A percentile compares a stretch with the other conserved stretches of the same genome.
Conservation (phyloP, 495 filamentous ascomycete species). For the Annulohypoxylon moriforme region DNA sequence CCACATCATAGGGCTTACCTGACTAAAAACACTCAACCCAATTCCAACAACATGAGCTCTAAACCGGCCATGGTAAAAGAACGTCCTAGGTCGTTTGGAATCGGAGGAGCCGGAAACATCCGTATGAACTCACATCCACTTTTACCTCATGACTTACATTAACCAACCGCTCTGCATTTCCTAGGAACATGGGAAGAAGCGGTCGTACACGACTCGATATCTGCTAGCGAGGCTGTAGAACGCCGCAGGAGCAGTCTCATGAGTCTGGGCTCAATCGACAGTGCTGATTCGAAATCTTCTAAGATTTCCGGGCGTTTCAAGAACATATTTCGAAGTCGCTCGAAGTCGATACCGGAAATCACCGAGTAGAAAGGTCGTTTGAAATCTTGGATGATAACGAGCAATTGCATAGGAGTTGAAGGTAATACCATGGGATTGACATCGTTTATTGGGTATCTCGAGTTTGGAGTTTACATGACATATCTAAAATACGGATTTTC, state of each 20-base stretch:
- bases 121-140: slow-evolving; percentile 27
- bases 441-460: slow-evolving; percentile 2
- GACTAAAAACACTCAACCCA: neutral
- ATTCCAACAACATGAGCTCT: neutral
- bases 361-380: slow-evolving; percentile 1
- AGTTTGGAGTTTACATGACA: slow-evolving; percentile 50
- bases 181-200: slow-evolving; percentile 39
- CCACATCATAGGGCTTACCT: neutral
- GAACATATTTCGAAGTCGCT: slow-evolving; percentile 22
- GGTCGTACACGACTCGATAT: slow-evolving; percentile 15
- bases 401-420: neutral
- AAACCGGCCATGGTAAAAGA: slow-evolving; percentile 23
- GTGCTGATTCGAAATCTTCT: slow-evolving; percentile 26
- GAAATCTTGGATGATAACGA: neutral
- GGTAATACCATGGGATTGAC: neutral
- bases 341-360: slow-evolving; percentile 20
- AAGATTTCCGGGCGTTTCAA: slow-evolving; percentile 30
- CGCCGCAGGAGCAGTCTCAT: slow-evolving; percentile 35
- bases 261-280: slow-evolving; percentile 22
- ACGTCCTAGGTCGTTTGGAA: slow-evolving; percentile 47
- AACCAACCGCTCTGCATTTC: neutral
- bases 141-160: neutral
- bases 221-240: slow-evolving; percentile 16
- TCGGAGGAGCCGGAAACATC: slow-evolving; percentile 50
- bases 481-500: slow-evolving; percentile 82